A percentile compares a stretch with the other conserved stretches of the same genome.
Conservation (phyloP, 2,329 filamentous ascomycete genomes). For the Fusarium metavorans region DNA sequence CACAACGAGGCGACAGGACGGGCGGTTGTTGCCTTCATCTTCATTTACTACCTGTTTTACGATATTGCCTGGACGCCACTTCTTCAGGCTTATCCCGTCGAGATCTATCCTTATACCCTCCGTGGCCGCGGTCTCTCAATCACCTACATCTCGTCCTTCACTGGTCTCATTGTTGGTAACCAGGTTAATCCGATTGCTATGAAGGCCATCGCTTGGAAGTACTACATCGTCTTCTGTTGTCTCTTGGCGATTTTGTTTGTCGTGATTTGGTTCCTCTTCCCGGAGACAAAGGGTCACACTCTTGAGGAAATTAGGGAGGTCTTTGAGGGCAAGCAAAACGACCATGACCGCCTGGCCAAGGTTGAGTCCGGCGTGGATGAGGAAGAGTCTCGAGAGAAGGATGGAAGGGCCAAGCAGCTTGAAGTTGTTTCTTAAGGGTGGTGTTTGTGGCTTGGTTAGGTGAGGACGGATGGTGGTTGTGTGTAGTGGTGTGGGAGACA, state of each 20-base stretch:
- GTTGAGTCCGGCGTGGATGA: not conserved
- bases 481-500: not conserved
- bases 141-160: conserved; percentile 24
- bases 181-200: conserved; percentile 56
- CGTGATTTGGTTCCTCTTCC: conserved; percentile 52
- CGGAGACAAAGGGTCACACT: conserved; percentile 45
- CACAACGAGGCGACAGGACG: not conserved
- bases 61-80: conserved; percentile 51
- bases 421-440: not conserved
- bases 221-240: conserved; percentile 53
- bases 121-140: conserved; percentile 25
- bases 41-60: conserved; percentile 53
- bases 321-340: conserved; percentile 37
- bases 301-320: conserved; percentile 46
- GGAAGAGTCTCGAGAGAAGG: not conserved
- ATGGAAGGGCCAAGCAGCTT: not conserved
- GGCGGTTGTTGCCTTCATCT: conserved; percentile 51
- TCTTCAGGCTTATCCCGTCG: conserved; percentile 42
- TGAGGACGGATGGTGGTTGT: not conserved
- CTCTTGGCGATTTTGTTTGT: conserved; percentile 47
- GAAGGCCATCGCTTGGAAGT: conserved; percentile 51
- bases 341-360: conserved; percentile 7
- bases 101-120: conserved; percentile 40
- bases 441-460: not conserved
- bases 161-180: conserved; percentile 48